phyloP scores from a whole-genome alignment of 768 basidiomycete species.

The Tulasnella sp. region DNA sequence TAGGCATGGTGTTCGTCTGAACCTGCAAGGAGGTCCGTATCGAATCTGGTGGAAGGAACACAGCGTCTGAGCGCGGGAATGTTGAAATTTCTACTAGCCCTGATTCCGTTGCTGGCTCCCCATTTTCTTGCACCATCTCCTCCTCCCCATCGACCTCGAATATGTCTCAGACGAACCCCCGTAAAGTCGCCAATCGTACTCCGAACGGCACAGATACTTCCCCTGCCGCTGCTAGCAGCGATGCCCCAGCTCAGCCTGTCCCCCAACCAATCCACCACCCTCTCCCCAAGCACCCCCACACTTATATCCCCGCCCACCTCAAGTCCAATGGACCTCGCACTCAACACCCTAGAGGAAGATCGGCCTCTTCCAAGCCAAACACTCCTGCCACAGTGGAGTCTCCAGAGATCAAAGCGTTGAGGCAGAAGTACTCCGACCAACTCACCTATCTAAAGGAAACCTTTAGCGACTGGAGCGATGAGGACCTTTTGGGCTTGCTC shows the following conservation, averaged over 20 bases:
- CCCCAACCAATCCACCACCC: slow-evolving; percentile 8
- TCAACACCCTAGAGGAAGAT: background rate
- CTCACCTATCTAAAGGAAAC: slow-evolving; percentile 59
- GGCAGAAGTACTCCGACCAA: slow-evolving; percentile 46
- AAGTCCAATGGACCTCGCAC: background rate
- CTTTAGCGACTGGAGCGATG: slow-evolving; percentile 61
- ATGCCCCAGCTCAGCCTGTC: background rate
- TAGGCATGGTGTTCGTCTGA: too few relatives aligned
- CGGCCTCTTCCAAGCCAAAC: background rate
- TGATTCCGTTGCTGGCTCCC: background rate
- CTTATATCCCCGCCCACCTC: slow-evolving; percentile 14
- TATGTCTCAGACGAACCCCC: background rate
- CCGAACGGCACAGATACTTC: slow-evolving; percentile 12
- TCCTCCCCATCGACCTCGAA: background rate
- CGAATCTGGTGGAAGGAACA: background rate
- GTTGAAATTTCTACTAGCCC: background rate
- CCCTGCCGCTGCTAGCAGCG: background rate
- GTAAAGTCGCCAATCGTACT: background rate
- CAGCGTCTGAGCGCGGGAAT: background rate
- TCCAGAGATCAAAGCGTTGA: slow-evolving; percentile 17
- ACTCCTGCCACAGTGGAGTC: background rate
- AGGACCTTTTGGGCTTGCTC: slow-evolving; percentile 66
- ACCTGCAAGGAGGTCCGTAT: too few relatives aligned
- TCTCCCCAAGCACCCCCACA: slow-evolving; percentile 17
- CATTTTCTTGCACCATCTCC: slow-evolving; percentile 4